Percentiles rank a stretch among this genome's conserved stretches.
Evolutionary conservation across 2,329 filamentous ascomycete genomes (phyloP).

Genomic region (Colletotrichum salicis): DNA sequence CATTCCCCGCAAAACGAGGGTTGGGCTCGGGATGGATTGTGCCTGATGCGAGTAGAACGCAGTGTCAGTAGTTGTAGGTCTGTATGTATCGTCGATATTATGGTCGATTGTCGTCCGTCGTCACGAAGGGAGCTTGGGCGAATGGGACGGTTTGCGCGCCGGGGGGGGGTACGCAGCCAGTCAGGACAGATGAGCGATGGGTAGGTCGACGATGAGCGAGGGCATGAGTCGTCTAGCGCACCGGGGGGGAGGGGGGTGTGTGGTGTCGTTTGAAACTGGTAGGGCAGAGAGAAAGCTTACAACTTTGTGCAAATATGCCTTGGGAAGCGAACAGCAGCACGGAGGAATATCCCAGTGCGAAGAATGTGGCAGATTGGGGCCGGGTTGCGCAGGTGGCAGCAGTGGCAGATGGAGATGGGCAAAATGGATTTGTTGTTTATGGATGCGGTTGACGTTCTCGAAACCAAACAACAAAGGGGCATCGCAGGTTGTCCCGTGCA

Average conservation of each 20-base stretch:
- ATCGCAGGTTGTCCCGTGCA: conserved; percentile 33
- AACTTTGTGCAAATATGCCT: conserved; percentile 6
- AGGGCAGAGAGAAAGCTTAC: conserved; percentile 21
- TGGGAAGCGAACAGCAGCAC: conserved; percentile 6
- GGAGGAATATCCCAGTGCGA: conserved; percentile 25
- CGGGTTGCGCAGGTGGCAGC: background rate
- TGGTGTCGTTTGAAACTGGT: conserved; percentile 23
- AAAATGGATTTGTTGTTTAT: conserved; percentile 17
- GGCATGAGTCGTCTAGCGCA: conserved; percentile 27
- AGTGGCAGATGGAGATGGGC: background rate
- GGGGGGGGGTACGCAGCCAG: background rate
- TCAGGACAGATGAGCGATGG: conserved; percentile 7
- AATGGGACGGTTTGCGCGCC: background rate
- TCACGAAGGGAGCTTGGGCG: background rate
- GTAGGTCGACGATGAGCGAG: background rate
- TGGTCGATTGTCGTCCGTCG: background rate
- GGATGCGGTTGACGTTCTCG: conserved; percentile 15
- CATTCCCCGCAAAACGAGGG: conserved; percentile 48
- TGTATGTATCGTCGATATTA: background rate
- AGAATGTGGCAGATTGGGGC: conserved; percentile 2
- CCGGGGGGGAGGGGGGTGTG: conserved; percentile 14
- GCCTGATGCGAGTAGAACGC: conserved; percentile 1
- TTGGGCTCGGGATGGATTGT: conserved; percentile 10
- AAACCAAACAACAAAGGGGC: conserved; percentile 29
- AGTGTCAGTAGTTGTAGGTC: conserved; percentile 16